These are phyloP conservation scores for Bacterosira constricta DNA, from an alignment of 108 stramenopile species.

Conservation along the genomic window DNA sequence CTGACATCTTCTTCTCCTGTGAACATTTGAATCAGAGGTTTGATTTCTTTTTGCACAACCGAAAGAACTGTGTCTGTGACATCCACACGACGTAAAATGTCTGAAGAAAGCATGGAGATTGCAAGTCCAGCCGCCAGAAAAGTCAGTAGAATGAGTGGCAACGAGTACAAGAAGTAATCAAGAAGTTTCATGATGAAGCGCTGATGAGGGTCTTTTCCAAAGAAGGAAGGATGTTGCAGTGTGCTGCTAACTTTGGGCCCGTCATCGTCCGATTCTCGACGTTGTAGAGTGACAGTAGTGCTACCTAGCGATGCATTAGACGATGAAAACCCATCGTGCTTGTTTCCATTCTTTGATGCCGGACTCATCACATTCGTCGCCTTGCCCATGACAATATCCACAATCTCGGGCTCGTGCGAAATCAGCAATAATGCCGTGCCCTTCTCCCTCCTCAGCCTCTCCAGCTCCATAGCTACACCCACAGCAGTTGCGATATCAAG, in stretches of 20 bases:
- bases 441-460: slow-evolving; percentile 52
- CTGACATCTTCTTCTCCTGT: slow-evolving; percentile 68
- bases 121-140: slow-evolving; percentile 82
- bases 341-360: neutral
- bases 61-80: slow-evolving; percentile 68
- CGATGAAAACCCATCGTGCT: neutral
- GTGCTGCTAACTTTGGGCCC: slow-evolving; percentile 1
- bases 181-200: slow-evolving; percentile 61
- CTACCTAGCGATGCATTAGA: neutral
- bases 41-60: slow-evolving; percentile 67
- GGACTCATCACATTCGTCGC: neutral
- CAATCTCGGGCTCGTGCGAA: slow-evolving; percentile 77
- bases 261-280: slow-evolving; percentile 34
- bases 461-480: slow-evolving; percentile 73
- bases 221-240: slow-evolving; percentile 36
- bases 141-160: slow-evolving; percentile 75
- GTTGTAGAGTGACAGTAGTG: slow-evolving; percentile 36
- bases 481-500: slow-evolving; percentile 63
- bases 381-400: slow-evolving; percentile 66
- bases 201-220: slow-evolving; percentile 41
- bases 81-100: slow-evolving; percentile 68
- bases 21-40: slow-evolving; percentile 72
- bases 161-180: slow-evolving; percentile 70
- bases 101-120: slow-evolving; percentile 78
- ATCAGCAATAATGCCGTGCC: slow-evolving; percentile 72